phyloP scores from a whole-genome alignment of 2,329 filamentous ascomycete genomes.

The Ascomycota sp. region DNA sequence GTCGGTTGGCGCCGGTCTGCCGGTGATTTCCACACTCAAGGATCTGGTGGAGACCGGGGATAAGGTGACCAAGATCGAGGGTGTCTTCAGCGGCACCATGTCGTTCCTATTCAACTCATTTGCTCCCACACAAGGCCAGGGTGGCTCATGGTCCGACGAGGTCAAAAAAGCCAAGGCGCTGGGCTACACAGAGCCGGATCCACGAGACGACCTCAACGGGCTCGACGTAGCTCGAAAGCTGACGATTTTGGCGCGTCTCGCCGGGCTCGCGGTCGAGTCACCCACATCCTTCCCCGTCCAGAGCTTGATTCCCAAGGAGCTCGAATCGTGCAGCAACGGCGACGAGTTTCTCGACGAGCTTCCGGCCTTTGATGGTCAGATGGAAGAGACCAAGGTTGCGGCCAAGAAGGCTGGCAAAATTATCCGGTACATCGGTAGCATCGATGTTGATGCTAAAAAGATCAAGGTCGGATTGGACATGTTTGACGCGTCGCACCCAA shows the following conservation, averaged over 20 bases:
- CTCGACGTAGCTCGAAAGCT: slow-evolving; percentile 88
- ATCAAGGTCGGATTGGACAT: slow-evolving; percentile 88
- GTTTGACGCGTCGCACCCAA: slow-evolving; percentile 73
- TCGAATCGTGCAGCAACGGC: slow-evolving; percentile 56
- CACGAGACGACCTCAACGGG: slow-evolving; percentile 70
- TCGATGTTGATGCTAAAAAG: slow-evolving; percentile 60
- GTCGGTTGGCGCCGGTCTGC: slow-evolving; percentile 80
- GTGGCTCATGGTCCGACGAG: slow-evolving; percentile 75
- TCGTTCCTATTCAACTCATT: slow-evolving; percentile 97
- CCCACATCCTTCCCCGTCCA: slow-evolving; percentile 85
- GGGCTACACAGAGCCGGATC: slow-evolving; percentile 82
- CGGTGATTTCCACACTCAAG: slow-evolving; percentile 80
- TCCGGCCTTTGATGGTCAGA: slow-evolving; percentile 66
- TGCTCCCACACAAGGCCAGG: slow-evolving; percentile 53
- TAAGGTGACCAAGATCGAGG: slow-evolving; percentile 77
- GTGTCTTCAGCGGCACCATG: slow-evolving; percentile 94
- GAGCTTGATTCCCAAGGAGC: slow-evolving; percentile 72
- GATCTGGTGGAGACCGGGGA: slow-evolving; percentile 92
- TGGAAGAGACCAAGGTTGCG: slow-evolving; percentile 73
- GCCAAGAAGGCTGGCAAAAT: slow-evolving; percentile 80
- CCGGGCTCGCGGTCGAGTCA: slow-evolving; percentile 61
- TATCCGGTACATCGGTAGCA: slow-evolving; percentile 80
- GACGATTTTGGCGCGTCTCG: slow-evolving; percentile 77
- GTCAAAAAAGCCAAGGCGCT: slow-evolving; percentile 82
- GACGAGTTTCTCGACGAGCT: slow-evolving; percentile 73